Evolutionary conservation across 2,329 filamentous ascomycete genomes (phyloP).

Genomic region (Phyllosticta citriasiana): DNA sequence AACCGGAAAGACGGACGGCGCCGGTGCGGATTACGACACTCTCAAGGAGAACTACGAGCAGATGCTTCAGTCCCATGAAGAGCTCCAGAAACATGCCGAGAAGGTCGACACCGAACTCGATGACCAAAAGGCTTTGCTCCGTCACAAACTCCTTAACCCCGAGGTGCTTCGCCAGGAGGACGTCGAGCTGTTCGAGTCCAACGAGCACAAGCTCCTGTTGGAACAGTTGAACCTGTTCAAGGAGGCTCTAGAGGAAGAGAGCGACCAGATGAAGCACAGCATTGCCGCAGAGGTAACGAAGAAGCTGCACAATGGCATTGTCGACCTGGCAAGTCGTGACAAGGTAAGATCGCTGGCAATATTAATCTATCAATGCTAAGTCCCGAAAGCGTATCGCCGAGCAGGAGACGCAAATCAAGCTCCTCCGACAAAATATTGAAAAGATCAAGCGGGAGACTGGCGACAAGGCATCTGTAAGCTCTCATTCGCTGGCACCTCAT

Average conservation of each 20-base stretch:
- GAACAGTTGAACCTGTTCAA: constrained; percentile 24
- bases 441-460: constrained; percentile 23
- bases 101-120: constrained; percentile 27
- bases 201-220: constrained; percentile 23
- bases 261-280: constrained; percentile 20
- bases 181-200: constrained; percentile 21
- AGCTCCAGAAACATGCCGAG: constrained; percentile 23
- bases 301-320: constrained; percentile 23
- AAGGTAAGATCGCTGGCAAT: constrained; percentile 1
- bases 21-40: constrained; percentile 19
- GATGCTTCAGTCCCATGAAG: constrained; percentile 24
- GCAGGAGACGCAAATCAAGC: constrained; percentile 7
- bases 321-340: constrained; percentile 16
- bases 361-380: background rate
- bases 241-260: constrained; percentile 22
- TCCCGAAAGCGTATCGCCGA: constrained; percentile 5
- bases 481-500: background rate
- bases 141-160: constrained; percentile 23
- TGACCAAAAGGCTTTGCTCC: constrained; percentile 25
- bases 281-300: constrained; percentile 26
- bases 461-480: constrained; percentile 28
- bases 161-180: constrained; percentile 24
- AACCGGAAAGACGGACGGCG: constrained; percentile 14
- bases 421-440: constrained; percentile 21
- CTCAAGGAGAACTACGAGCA: constrained; percentile 27